These are phyloP conservation scores for Aureobasidium namibiae DNA, from an alignment of 2,329 filamentous ascomycete species.

Conservation along the genomic window DNA sequence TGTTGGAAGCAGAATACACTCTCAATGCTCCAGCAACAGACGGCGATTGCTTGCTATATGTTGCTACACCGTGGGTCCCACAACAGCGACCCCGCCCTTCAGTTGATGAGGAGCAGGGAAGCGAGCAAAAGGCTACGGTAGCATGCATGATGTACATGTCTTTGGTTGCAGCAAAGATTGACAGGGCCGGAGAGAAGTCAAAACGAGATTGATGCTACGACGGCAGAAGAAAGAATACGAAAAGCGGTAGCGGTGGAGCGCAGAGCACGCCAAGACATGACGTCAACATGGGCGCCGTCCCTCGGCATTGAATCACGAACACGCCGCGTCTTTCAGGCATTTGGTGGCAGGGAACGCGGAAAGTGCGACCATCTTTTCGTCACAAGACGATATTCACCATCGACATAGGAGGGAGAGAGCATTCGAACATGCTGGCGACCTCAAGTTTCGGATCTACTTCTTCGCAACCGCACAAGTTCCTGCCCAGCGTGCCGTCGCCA, in stretches of 20 bases:
- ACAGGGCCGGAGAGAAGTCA: not conserved
- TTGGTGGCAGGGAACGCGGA: not conserved
- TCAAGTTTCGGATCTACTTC: not conserved
- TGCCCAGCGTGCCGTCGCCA: slow-evolving; percentile 32
- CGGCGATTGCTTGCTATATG: not conserved
- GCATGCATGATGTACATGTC: not conserved
- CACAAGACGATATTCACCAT: not conserved
- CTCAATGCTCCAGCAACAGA: not conserved
- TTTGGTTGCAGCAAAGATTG: slow-evolving; percentile 6
- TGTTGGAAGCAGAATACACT: not conserved
- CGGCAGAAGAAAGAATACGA: not conserved
- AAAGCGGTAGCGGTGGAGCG: not conserved
- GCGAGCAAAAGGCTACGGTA: not conserved
- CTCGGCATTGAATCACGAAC: slow-evolving; percentile 1
- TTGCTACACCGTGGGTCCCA: not conserved
- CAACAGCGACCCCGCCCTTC: not conserved
- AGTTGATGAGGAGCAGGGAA: slow-evolving; percentile 1
- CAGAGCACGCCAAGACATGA: not conserved
- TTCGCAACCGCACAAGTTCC: slow-evolving; percentile 18
- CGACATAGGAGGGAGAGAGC: not conserved
- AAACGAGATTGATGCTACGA: not conserved
- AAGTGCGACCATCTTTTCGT: not conserved
- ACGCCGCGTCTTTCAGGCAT: not conserved
- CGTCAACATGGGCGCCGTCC: not conserved
- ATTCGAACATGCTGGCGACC: not conserved